Base-by-base conservation (phyloP, 345 rosid genomes). In the Gossypium anomalum region DNA sequence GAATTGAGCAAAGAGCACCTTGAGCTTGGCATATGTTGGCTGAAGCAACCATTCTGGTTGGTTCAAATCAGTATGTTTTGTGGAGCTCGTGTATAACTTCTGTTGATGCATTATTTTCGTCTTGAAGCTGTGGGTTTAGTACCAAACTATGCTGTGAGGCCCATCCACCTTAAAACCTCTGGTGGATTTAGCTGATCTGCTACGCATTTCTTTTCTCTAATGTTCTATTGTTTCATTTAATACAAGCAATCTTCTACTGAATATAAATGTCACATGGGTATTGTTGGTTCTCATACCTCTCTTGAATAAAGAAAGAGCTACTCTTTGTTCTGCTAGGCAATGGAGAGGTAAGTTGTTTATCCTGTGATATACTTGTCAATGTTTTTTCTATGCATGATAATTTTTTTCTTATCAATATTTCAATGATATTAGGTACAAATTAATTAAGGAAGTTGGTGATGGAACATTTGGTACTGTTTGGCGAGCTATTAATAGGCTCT, bases 381-480 rank as follows among this genome's bases (percentile, higher is more conserved):
- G 1, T 29, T 15, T 64, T 20, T 29, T 45, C 63, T 7, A 17
- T 17, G 64, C 12, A 34, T 71, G 45, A 44, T 29, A 16, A 13
- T 71, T 52, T 61, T 57, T 7, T 62, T 22, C 56, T 29, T 49
- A 11, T 29, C 59, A 67, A 38, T 67, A 2, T 68, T 51, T 75
- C 63, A 72, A 67, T 14, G 58, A 56, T 27, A 55, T 17, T 60
- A 94, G 98, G 89, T 95, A 93, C 88, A 89, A 85, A 76, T 84
- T 95, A 77, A 86, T 87, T 72, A 93, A 89, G 88, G 97, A 93
- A 85, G 92, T 93, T 78, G 99, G 99, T 70, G 96, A 90, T 81
- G 99, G 98, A 80, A 87, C 99, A 17, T 95, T 93, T 85, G 99
- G 99, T 76, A 93, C 82, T 84, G 99, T 95, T 49, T 90, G 93